Evolutionary conservation across 495 filamentous ascomycete species (phyloP), one percentile per base, ranked within the genome.

Genomic region (Penicillium parvum): DNA sequence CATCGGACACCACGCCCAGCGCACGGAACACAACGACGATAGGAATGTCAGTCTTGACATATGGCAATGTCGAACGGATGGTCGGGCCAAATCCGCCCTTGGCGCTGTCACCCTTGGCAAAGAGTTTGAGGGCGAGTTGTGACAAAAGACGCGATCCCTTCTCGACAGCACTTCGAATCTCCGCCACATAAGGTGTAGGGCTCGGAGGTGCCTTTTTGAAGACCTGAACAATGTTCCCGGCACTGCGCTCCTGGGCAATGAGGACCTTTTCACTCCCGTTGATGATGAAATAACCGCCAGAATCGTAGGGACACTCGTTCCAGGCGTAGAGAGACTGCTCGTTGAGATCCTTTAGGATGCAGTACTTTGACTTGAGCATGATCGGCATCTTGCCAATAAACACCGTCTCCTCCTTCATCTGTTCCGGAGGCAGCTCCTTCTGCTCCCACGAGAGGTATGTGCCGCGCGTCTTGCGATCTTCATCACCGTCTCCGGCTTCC

Each of bases 241-340:
- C 94, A 52, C 88, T 95, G 18, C 92, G 83, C 64, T 99, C 92
- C 63, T 99, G 92, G 1, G 94, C 94, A 47, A 99, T 97, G 46
- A 99, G 64, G 15, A 99, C 92, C 76, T 99, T 99, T 63, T 99
- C 92, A 61, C 87, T 92, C n/a, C 92, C 92, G 67, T 97, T 99
- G 69, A 99, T 97, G 47, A 99, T 84, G 63, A 99, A 99, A 53
- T 99, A 99, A 43, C 92, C 92, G 35, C 92, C 92, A 50, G 92
- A 91, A 57, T 99, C 92, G 63, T 95, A 97, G 0, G 94, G 92
- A 43, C 92, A 99, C 65, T 99, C 92, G 57, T 91, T 91, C 65
- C 87, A 82, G 8, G 81, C 72, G 56, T 91, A 95, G 1, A 97
- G 74, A 12, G 83, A 79, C 38, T 87, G 79, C 45, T 96, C 90